Base-by-base conservation (phyloP, 208 protist genomes). In the Tritrichomonas musculus region DNA sequence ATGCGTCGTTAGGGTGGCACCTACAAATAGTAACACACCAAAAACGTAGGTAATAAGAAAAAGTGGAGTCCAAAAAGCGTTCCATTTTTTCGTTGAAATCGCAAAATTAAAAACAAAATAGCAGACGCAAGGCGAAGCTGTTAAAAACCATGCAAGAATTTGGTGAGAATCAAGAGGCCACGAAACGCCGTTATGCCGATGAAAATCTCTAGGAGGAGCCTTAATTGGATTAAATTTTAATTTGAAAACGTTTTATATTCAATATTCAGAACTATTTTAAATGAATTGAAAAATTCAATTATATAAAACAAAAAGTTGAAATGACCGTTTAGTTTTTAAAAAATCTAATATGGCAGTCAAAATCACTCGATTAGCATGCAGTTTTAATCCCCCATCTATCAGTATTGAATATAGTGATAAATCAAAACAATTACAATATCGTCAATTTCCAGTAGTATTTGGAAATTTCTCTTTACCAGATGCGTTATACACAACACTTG, bases 141-240 rank as follows among this genome's bases (percentile, higher is more conserved):
- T 88, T 88, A 88, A 88, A 60, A 88, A 60, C 77, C 77, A 88
- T 30, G 77, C 77, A 22, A 88, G 41, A 33, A 88, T 39, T 50
- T 88, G 77, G 11, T 39, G 77, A 20, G 47, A 13, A 39, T 88
- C 47, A 9, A 53, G 47, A 88, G 77, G 77, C 77, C 77, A 88
- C 57, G 77, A 88, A 27, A 88, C 27, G 20, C 77, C 77, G 57
- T 88, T 88, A 20, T 88, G 33, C 27, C 77, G 9, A 88, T 88
- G 77, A 47, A 88, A 88, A 57, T 53, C 41, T 25, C 30, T 82
- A 14, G 73, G 30, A 72, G 30, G 25, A n/a, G 17, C 17, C 27
- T 11, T 72, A n/a, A 33, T 72, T n/a, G 20, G 55, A 64, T 64
- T 64, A 64, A 25, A 20, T 64, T 8, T 64, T 20, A 64, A 64